phyloP scores from a whole-genome alignment of 1,284 basidiomycete genomes.

The Puccinia coronata region DNA sequence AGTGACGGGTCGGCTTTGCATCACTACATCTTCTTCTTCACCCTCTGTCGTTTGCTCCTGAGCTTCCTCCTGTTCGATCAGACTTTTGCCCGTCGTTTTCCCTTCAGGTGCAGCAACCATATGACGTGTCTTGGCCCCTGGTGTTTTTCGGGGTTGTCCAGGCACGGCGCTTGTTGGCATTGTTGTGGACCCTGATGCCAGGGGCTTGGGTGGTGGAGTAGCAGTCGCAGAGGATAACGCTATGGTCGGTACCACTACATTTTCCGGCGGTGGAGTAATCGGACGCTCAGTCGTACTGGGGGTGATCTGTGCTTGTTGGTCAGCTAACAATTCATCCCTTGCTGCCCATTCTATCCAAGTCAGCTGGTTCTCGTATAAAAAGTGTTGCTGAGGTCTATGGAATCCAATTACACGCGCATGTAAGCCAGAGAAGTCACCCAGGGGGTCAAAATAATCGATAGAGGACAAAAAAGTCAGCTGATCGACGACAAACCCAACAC shows the following conservation, averaged over 20 bases:
- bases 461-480: neutral
- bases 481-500: conserved; percentile 23
- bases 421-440: conserved; percentile 33
- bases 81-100: conserved; percentile 63
- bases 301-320: conserved; percentile 46
- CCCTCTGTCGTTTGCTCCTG: conserved; percentile 5
- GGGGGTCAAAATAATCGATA: neutral
- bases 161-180: conserved; percentile 71
- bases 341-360: conserved; percentile 93
- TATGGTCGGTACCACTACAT: conserved; percentile 62
- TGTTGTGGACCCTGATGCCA: conserved; percentile 68
- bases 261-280: conserved; percentile 72
- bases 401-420: conserved; percentile 44
- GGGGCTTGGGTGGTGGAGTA: conserved; percentile 63
- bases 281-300: conserved; percentile 62
- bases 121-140: conserved; percentile 67
- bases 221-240: conserved; percentile 60
- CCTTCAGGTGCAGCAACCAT: conserved; percentile 58
- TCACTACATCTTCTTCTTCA: conserved; percentile 49
- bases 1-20: conserved; percentile 54
- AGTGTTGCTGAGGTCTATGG: conserved; percentile 68
- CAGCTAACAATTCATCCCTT: conserved; percentile 63
- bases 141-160: conserved; percentile 81
- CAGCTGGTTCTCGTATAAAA: conserved; percentile 92
- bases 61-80: conserved; percentile 38